Evolutionary conservation across 225 moss, liverwort and hornwort genomes (phyloP), one percentile per base, ranked within the genome.

Genomic region (Bryum argenteum): DNA sequence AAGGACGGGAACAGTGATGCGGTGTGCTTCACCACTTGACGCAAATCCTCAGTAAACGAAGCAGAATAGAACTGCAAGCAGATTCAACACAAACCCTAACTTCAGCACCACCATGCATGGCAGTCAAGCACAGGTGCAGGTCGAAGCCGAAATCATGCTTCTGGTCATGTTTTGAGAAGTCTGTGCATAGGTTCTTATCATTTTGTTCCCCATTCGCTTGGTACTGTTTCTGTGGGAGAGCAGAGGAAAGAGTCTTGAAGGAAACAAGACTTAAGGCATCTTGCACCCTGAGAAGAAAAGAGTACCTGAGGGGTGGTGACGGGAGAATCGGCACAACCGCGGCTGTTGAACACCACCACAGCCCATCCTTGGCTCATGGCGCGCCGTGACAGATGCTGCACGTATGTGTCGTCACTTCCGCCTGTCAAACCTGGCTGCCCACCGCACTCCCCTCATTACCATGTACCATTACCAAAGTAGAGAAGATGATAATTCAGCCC

Each of bases 371-470:
- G 85, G 39, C 73, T 84, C 24, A 71, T 71, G 6, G 89, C 92
- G 53, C 84, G 79, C 43, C 82, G 62, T 33, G 88, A 63, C 73
- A 92, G 76, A 71, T 98, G 91, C 71, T 91, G 86, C 62, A 98
- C 98, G 56, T 98, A 98, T 3, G 92, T 86, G 70, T 98, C 98
- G 55, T 84, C 89, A 71, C 98, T 98, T 40, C 94, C 94, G 65
- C 98, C 98, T 83, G 94, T 85, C 60, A 98, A 85, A 39, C 94
- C 98, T 71, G 98, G 98, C 94, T 97, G 91, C 66, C 76, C 74
- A 69, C 50, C 72, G 12, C 67, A 81, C 52, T 75, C 66, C 61
- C 75, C 43, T 70, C 54, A 64, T 64, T 37, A 22, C 39, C 48
- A 23, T 2, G 33, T 33, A 33, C 33, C 33, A 33, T 26, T 26